These are phyloP conservation scores for Diplodia mutila DNA, from an alignment of 2,329 filamentous ascomycete species.

Conservation along the genomic window DNA sequence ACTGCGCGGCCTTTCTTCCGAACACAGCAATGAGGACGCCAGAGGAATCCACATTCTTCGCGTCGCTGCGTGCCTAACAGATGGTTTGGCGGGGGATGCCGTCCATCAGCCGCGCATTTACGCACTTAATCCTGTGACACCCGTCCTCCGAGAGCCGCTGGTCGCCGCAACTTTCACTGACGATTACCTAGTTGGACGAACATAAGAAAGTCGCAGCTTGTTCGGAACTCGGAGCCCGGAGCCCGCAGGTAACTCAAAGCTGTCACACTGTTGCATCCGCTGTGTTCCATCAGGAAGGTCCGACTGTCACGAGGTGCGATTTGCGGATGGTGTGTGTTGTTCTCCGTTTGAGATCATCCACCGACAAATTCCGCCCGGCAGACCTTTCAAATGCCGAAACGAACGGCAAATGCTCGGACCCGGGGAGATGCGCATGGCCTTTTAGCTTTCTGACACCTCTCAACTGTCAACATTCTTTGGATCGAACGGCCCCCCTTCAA, in stretches of 20 bases:
- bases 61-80: background rate
- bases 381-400: background rate
- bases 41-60: background rate
- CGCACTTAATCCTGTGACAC: background rate
- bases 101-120: background rate
- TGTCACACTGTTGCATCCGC: constrained; percentile 10
- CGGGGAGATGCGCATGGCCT: background rate
- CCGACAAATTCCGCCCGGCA: background rate
- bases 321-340: background rate
- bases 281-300: background rate
- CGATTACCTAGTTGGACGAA: background rate
- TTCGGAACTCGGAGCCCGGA: background rate
- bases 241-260: background rate
- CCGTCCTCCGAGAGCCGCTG: background rate
- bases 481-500: too few relatives aligned
- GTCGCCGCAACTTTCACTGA: background rate
- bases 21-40: background rate
- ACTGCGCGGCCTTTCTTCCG: constrained; percentile 12
- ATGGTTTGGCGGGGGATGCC: background rate
- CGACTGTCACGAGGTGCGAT: background rate
- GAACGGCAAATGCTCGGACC: constrained; percentile 2
- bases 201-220: background rate
- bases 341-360: background rate
- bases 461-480: background rate
- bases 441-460: background rate